Base-by-base conservation (phyloP, 2,329 filamentous ascomycete species). In the Camillea tinctor region DNA sequence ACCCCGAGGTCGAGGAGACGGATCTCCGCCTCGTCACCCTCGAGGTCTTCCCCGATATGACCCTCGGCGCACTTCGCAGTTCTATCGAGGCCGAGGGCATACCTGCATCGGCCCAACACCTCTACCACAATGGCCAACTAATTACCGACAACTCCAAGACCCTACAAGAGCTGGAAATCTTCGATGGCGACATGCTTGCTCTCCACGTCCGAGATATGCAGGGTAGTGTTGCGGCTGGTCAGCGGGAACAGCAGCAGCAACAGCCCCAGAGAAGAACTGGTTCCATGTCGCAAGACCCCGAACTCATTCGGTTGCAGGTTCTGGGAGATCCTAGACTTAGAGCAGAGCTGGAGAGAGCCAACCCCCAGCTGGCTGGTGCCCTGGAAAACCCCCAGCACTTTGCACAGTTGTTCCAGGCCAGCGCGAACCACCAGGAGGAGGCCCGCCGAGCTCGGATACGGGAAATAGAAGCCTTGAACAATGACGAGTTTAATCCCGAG, bases 401-500 rank as follows among this genome's bases (percentile, higher is more conserved):
- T 75, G 86, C 88, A 40, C 84, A 91, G 63, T 81, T 92, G 48
- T 89, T 91, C 71, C 79, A 83, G 57, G 82, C 86, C 61, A 87
- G 89, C 73, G 84, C 88, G 66, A 84, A 88, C 60, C 83, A 88
- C 59, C 90, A 96, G 70, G 84, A 87, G 55, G 84, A 90, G 59
- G 85, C 88, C 59, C 89, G 93, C 62, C 82, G 84, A 24, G 89
- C 93, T 74, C 89, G 94, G 61, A 88, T 93, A 74, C 88, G 91
- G 56, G 88, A 94, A 74, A 93, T 97, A 68, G 88, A 88, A 63
- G 83, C 90, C 71, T 81, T 98, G 62, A 97, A 98, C 73, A 90
- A 93, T 9, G 95, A 99, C 71, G 93, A 94, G 0, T 97, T 98
- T 77, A 94, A 99, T 72, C 80, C 92, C 23, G 93, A 97, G 65